Evolutionary conservation across 805 yeast genomes (phyloP).

Genomic region (Candida corydali): DNA sequence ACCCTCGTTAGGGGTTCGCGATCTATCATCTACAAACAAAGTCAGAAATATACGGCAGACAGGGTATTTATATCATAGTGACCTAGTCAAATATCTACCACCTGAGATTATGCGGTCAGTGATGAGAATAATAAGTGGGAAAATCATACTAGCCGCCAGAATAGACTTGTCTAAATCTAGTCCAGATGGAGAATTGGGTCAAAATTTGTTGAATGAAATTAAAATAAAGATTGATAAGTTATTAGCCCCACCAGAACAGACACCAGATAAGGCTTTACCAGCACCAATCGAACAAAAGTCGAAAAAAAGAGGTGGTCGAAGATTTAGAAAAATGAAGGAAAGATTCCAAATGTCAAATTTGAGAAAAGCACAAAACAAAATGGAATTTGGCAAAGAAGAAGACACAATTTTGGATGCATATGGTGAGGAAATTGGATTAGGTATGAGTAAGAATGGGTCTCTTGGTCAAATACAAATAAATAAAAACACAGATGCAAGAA

Average conservation of each 20-base stretch:
- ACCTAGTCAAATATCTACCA: constrained; percentile 55
- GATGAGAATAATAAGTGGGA: constrained; percentile 74
- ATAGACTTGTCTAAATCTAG: constrained; percentile 53
- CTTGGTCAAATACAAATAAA: constrained; percentile 30
- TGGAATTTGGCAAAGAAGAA: constrained; percentile 79
- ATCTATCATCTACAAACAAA: constrained; percentile 26
- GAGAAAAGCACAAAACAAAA: constrained; percentile 76
- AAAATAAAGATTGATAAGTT: constrained; percentile 62
- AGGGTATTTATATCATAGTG: constrained; percentile 65
- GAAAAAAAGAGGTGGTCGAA: constrained; percentile 81
- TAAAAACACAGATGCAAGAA: constrained; percentile 49
- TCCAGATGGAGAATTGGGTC: constrained; percentile 53
- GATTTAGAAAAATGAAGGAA: constrained; percentile 76
- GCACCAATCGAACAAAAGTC: constrained; percentile 71
- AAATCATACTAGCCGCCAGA: constrained; percentile 77
- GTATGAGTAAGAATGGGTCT: constrained; percentile 51
- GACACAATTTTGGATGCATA: constrained; percentile 54
- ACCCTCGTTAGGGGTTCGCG: constrained; percentile 65
- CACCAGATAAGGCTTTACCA: constrained; percentile 60
- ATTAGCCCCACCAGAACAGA: constrained; percentile 70
- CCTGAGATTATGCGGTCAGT: constrained; percentile 62
- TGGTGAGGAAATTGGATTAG: constrained; percentile 82
- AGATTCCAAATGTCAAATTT: constrained; percentile 77
- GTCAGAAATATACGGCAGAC: constrained; percentile 51
- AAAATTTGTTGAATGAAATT: constrained; percentile 57